phyloP scores from a whole-genome alignment of 495 filamentous ascomycete species.

The Penicillium maclennaniae region DNA sequence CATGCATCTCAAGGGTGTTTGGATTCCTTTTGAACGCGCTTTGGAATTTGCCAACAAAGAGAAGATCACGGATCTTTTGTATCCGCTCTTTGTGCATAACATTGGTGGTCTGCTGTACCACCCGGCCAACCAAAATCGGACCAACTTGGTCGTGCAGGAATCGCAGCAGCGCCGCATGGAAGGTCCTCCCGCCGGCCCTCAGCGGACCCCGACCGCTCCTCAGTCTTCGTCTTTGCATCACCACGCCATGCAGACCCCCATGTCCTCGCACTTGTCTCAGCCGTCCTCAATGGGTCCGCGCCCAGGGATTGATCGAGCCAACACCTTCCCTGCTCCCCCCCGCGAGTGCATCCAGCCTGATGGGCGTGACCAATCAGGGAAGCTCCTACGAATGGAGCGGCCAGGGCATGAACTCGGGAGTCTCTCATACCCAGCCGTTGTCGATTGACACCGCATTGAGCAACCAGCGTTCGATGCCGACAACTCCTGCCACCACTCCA shows the following conservation, averaged over 20 bases:
- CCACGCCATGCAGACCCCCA: slow-evolving; percentile 70
- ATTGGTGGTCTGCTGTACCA: slow-evolving; percentile 94
- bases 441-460: slow-evolving; percentile 81
- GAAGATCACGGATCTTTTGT: slow-evolving; percentile 93
- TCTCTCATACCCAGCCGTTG: slow-evolving; percentile 66
- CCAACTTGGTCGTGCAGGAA: slow-evolving; percentile 83
- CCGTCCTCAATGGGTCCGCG: slow-evolving; percentile 69
- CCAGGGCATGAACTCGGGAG: slow-evolving; percentile 58
- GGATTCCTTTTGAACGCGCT: slow-evolving; percentile 96
- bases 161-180: slow-evolving; percentile 68
- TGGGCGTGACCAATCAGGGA: slow-evolving; percentile 72
- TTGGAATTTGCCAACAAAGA: slow-evolving; percentile 99
- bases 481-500: slow-evolving; percentile 90
- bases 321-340: slow-evolving; percentile 92
- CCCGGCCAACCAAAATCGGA: slow-evolving; percentile 78
- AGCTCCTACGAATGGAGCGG: slow-evolving; percentile 72
- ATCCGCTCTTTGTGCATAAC: slow-evolving; percentile 96
- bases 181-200: slow-evolving; percentile 26
- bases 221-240: slow-evolving; percentile 75
- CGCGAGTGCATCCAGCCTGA: slow-evolving; percentile 84
- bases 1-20: slow-evolving; percentile 98
- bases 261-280: slow-evolving; percentile 61
- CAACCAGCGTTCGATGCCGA: slow-evolving; percentile 84
- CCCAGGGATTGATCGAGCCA: slow-evolving; percentile 72
- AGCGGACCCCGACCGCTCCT: slow-evolving; percentile 48